These are phyloP conservation scores for Elongisporangium anandrum DNA, from an alignment of 352 stramenopile species.

Conservation along the genomic window DNA sequence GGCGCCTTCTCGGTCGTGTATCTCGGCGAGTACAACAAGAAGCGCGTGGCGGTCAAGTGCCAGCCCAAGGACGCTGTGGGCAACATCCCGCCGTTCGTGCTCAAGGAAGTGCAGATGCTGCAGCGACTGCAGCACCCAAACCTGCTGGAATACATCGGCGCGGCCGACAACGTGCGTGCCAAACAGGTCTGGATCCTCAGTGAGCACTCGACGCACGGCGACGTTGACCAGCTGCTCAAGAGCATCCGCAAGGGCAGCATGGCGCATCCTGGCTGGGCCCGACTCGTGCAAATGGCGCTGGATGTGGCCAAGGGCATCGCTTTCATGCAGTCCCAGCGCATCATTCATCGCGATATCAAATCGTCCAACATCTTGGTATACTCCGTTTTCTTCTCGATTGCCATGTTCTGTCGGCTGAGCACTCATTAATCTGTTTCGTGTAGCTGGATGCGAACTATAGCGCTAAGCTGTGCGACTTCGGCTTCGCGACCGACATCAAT, in stretches of 20 bases:
- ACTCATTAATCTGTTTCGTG: neutral
- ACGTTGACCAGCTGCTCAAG: conserved; percentile 68
- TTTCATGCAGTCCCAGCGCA: conserved; percentile 91
- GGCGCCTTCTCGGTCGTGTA: conserved; percentile 83
- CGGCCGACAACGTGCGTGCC: conserved; percentile 58
- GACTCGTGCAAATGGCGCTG: conserved; percentile 61
- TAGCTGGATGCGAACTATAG: conserved; percentile 61
- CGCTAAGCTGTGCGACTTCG: conserved; percentile 84
- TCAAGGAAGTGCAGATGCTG: conserved; percentile 75
- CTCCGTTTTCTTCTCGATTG: neutral
- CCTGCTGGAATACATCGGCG: conserved; percentile 73
- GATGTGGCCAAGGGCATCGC: conserved; percentile 89
- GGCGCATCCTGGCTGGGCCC: conserved; percentile 54
- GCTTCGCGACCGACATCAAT: conserved; percentile 76
- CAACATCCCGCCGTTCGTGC: conserved; percentile 65
- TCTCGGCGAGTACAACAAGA: conserved; percentile 60
- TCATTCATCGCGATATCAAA: conserved; percentile 87
- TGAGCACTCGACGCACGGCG: conserved; percentile 72
- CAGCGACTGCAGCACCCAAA: conserved; percentile 60
- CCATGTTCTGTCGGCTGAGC: neutral
- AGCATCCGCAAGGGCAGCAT: conserved; percentile 39
- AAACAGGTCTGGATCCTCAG: conserved; percentile 84
- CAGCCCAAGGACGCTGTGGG: conserved; percentile 76
- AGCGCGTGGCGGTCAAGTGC: conserved; percentile 81
- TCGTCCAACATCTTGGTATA: conserved; percentile 78